Evolutionary conservation across 1,284 basidiomycete species (phyloP), one percentile per base, ranked within the genome.

Genomic region (Tilletia walkeri): DNA sequence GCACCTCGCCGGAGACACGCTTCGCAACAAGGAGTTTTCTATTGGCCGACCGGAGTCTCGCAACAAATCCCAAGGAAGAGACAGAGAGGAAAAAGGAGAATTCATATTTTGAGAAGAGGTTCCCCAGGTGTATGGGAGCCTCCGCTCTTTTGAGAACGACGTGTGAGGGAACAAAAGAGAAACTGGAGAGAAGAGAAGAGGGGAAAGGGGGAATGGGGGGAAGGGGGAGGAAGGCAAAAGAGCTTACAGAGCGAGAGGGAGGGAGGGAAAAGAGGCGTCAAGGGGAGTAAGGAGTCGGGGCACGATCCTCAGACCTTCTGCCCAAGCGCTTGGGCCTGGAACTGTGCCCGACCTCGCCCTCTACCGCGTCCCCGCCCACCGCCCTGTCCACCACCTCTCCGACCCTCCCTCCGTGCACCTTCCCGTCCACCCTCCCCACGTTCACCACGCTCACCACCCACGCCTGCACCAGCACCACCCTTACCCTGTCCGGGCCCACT

Each of bases 281-380:
- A 53, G 30, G 30, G 10, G 50, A 18, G 50, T 7, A 10, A 18
- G 50, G 50, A 24, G 50, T n/a, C n/a, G 18, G 50, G n/a, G 50
- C n/a, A 7, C 10, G 50, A 30, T 30, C 24, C 38, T 53, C 48
- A 81, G 47, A 76, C 77, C 72, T 79, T 79, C 68, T 80, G 79
- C 41, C 78, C 75, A 18, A 81, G 74, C 16, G 74, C 74, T 66
- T 78, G 78, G 67, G 77, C 73, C 70, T 81, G 80, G 67, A 76
- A 72, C 70, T 78, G 79, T n/a, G 73, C 77, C 53, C 79, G 68
- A 10, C 79, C 79, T 24, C 81, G 70, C n/a, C 81, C 78, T 16
- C 81, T 59, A 63, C 79, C 80, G 30, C 67, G 47, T 20, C 63
- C 67, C 39, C 67, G 56, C 47, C 67, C 45, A 59, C 56, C 38